These are phyloP conservation scores for Globisporangium heterothallicum DNA, from an alignment of 352 stramenopile genomes.

Conservation along the genomic window DNA sequence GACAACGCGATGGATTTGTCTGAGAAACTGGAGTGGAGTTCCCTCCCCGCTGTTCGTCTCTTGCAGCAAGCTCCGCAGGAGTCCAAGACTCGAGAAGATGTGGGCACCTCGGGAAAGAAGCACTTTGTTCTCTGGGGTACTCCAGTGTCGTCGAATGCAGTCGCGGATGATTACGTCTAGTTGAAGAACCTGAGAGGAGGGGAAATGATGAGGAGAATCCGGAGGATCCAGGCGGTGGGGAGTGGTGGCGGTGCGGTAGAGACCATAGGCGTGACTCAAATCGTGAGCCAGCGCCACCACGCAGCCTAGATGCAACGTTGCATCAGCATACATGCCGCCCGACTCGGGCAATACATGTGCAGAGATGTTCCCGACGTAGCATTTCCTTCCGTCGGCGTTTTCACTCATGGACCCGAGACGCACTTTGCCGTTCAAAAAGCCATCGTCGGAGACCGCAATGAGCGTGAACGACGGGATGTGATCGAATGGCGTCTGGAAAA, in stretches of 20 bases:
- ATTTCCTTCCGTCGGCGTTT: not conserved
- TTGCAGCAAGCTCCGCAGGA: constrained; percentile 26
- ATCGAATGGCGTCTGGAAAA: constrained; percentile 8
- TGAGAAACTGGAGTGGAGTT: constrained; percentile 27
- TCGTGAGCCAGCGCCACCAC: constrained; percentile 29
- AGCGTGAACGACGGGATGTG: constrained; percentile 13
- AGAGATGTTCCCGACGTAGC: constrained; percentile 25
- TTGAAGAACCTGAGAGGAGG: not conserved
- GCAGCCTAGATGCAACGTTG: constrained; percentile 32
- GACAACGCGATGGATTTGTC: constrained; percentile 20
- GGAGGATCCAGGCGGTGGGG: no score
- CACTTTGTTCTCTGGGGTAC: constrained; percentile 21
- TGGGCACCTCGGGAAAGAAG: constrained; percentile 34
- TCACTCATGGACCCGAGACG: not conserved
- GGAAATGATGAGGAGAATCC: no score
- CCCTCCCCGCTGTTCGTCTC: constrained; percentile 9
- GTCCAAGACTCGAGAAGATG: constrained; percentile 38
- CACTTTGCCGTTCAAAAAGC: constrained; percentile 4
- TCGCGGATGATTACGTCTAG: constrained; percentile 19
- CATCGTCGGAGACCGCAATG: constrained; percentile 9
- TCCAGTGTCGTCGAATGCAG: constrained; percentile 40
- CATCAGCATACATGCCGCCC: constrained; percentile 21
- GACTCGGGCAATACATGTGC: constrained; percentile 20
- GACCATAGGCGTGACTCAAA: constrained; percentile 16
- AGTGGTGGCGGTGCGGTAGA: constrained; percentile 2